Base-by-base conservation (phyloP, 2,329 filamentous ascomycete genomes). In the Dryadomyces quercus-mongolicae region DNA sequence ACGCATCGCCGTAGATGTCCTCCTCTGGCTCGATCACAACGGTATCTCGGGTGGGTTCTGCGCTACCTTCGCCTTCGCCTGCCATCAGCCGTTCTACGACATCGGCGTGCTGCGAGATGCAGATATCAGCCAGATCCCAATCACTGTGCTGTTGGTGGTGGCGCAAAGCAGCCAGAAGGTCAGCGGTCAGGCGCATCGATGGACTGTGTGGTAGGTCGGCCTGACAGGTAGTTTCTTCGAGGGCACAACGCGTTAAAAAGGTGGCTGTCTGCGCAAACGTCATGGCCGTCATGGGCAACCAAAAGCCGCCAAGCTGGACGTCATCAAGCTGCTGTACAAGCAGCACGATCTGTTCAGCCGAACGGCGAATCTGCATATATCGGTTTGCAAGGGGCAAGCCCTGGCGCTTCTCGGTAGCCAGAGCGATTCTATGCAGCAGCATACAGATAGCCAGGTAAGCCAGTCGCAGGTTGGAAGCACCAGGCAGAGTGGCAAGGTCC, bases 41-140 rank as follows among this genome's bases (percentile, higher is more conserved):
- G 16, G 18, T 7, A 20, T 12, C 8, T 6, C 2, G 4, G 15
- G 9, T 10, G 22, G 4, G 4, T 22, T 40, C 34, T 10, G 36
- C 7, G 8, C 25, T 31, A 31, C 8, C 8, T 31, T 8, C 25
- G 40, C 18, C 9, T 9, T 13, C 9, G 25, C 7, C 18, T 34
- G 15, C 43, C 12, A 46, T 2, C 12, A 56, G 15, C 2, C 42
- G 44, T 9, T 54, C 51, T 6, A 57, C n/a, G 6, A 54, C 15
- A 7, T 15, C 44, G 3, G 16, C 18, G 49, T 57, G 44, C 49
- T 76, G 72, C 0, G 68, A 66, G 1, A 79, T 62, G 56, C 75
- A 78, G 5, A 74, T 67, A 49, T 78, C 74, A 0, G 68, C 75
- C 1, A 79, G 62, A 56, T 79, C 75, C 76, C 76, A 79, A 0